Evolutionary conservation across 2,329 filamentous ascomycete species (phyloP).

Genomic region (Neocucurbitaria cava): DNA sequence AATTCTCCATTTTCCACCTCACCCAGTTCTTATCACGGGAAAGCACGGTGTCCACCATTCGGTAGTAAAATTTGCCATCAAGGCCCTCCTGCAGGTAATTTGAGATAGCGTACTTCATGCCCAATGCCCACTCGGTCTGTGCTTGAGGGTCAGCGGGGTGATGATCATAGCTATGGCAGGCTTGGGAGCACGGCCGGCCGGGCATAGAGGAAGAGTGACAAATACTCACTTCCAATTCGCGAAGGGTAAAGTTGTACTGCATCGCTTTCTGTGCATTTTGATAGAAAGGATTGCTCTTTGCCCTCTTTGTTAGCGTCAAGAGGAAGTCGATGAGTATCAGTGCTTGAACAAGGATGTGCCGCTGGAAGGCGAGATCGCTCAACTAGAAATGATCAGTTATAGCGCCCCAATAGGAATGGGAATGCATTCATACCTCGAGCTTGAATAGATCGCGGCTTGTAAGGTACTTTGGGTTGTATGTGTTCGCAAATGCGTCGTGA

Average conservation of each 20-base stretch:
- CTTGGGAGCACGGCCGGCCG: constrained; percentile 19
- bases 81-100: constrained; percentile 80
- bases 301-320: constrained; percentile 81
- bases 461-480: constrained; percentile 96
- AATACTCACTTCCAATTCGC: constrained; percentile 78
- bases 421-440: constrained; percentile 71
- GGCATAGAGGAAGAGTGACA: constrained; percentile 20
- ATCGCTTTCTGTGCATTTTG: constrained; percentile 84
- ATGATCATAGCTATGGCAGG: constrained; percentile 29
- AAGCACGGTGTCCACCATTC: constrained; percentile 96
- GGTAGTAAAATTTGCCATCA: constrained; percentile 91
- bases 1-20: constrained; percentile 95
- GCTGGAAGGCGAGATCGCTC: constrained; percentile 90
- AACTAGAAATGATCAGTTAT: constrained; percentile 63
- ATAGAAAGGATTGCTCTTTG: constrained; percentile 78
- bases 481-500: constrained; percentile 69
- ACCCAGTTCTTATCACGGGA: constrained; percentile 98
- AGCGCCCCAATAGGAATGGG: constrained; percentile 22
- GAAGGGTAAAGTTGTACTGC: constrained; percentile 77
- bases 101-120: constrained; percentile 80
- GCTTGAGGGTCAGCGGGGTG: constrained; percentile 45
- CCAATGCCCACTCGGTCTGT: constrained; percentile 81
- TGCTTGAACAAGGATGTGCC: constrained; percentile 93
- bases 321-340: constrained; percentile 95
- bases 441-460: constrained; percentile 98